Evolutionary conservation across 1,284 basidiomycete species (phyloP).

Genomic region (Cutaneotrichosporon daszewskae): DNA sequence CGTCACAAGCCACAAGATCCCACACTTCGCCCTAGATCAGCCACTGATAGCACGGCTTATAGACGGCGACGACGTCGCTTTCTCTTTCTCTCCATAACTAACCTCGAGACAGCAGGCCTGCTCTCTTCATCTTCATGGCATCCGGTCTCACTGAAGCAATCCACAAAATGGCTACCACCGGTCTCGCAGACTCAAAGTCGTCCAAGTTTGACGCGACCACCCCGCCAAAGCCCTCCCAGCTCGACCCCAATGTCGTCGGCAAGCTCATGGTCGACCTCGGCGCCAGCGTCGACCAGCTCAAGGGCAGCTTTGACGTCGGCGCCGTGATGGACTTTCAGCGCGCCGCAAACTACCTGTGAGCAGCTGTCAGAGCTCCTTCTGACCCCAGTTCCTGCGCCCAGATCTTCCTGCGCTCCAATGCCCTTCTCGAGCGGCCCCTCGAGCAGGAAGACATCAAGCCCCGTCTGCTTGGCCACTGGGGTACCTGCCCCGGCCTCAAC

Average conservation of each 20-base stretch:
- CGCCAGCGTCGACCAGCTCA: slow-evolving; percentile 21
- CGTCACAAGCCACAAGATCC: too few relatives aligned
- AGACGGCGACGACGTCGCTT: too few relatives aligned
- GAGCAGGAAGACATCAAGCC: slow-evolving; percentile 65
- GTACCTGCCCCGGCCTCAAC: slow-evolving; percentile 58
- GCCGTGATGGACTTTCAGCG: slow-evolving; percentile 47
- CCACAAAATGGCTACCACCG: slow-evolving; percentile 31
- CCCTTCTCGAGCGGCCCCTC: slow-evolving; percentile 60
- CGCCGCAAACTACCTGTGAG: slow-evolving; percentile 44
- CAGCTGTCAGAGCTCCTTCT: neutral
- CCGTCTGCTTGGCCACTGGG: slow-evolving; percentile 60
- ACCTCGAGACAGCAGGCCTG: too few relatives aligned
- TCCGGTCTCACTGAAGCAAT: neutral
- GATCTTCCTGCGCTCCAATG: slow-evolving; percentile 74
- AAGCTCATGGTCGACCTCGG: slow-evolving; percentile 47
- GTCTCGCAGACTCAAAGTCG: slow-evolving; percentile 29
- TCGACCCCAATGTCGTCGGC: slow-evolving; percentile 33
- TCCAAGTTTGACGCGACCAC: slow-evolving; percentile 37
- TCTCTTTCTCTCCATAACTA: too few relatives aligned
- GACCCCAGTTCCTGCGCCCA: slow-evolving; percentile 38
- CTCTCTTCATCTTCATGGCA: neutral
- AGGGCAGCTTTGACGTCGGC: slow-evolving; percentile 38
- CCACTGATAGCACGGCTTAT: too few relatives aligned
- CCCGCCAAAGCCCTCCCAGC: slow-evolving; percentile 43
- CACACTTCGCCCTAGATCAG: too few relatives aligned